These are phyloP conservation scores for Metschnikowia proteae DNA, from an alignment of 805 yeast species.

Conservation along the genomic window DNA sequence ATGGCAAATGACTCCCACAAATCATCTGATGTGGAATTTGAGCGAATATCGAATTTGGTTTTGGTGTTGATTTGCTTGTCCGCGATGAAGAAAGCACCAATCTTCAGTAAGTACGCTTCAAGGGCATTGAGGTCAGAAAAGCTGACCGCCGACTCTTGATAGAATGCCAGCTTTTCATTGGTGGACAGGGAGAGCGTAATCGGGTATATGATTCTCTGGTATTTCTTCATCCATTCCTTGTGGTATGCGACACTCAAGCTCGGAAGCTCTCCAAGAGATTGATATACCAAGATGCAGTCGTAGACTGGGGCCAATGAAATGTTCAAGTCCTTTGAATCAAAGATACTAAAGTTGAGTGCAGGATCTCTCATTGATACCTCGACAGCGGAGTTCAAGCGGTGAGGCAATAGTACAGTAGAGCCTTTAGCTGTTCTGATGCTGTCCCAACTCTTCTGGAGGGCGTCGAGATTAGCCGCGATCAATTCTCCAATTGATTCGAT, in stretches of 20 bases:
- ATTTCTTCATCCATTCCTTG: constrained; percentile 67
- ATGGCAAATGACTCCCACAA: constrained; percentile 69
- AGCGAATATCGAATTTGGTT: constrained; percentile 61
- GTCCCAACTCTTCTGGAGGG: constrained; percentile 61
- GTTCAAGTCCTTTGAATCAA: constrained; percentile 36
- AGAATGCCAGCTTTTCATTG: constrained; percentile 23
- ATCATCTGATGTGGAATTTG: constrained; percentile 60
- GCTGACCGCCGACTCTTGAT: constrained; percentile 31
- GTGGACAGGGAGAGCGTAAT: constrained; percentile 35
- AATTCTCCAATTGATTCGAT: constrained; percentile 54
- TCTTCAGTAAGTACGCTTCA: constrained; percentile 53
- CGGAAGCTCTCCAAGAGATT: constrained; percentile 64
- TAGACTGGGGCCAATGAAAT: constrained; percentile 70
- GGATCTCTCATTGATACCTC: constrained; percentile 73
- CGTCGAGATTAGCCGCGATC: constrained; percentile 50
- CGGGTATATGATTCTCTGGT: constrained; percentile 68
- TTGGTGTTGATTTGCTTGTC: constrained; percentile 66
- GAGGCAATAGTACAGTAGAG: constrained; percentile 41
- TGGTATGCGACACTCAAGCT: constrained; percentile 59
- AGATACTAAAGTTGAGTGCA: constrained; percentile 44
- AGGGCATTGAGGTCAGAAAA: constrained; percentile 36
- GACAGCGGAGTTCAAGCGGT: constrained; percentile 80
- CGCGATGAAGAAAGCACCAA: constrained; percentile 72
- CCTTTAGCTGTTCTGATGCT: constrained; percentile 40
- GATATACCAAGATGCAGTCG: constrained; percentile 79